Conservation (phyloP, 148 eudicot species). For the Nyssa sinensis region DNA sequence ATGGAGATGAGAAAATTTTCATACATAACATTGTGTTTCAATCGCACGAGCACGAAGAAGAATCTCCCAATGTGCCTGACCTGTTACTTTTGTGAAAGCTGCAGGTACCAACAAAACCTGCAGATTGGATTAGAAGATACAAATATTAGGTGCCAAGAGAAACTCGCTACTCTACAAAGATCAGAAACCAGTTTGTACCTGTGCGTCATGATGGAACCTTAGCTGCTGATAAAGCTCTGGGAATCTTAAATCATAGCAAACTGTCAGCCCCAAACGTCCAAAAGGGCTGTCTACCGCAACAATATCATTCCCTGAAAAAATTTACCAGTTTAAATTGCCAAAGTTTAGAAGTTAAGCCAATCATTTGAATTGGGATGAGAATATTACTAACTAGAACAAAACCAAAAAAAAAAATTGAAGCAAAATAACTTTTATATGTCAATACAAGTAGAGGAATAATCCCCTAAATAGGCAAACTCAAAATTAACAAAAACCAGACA, state of each 20-base stretch:
- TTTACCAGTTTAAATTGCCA: slow-evolving; percentile 5
- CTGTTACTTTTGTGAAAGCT: slow-evolving; percentile 86
- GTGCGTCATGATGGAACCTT: slow-evolving; percentile 64
- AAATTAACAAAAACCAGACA: background rate
- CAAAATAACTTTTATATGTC: background rate
- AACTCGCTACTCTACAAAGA: background rate
- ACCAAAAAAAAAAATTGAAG: background rate
- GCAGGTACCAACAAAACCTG: slow-evolving; percentile 89
- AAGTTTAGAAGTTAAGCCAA: background rate
- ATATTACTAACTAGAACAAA: background rate
- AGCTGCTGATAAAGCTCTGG: slow-evolving; percentile 83
- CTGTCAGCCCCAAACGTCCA: slow-evolving; percentile 83
- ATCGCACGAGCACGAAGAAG: slow-evolving; percentile 75
- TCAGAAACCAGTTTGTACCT: slow-evolving; percentile 36
- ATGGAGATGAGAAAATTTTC: slow-evolving; percentile 13
- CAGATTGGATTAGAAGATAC: slow-evolving; percentile 2
- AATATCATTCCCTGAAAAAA: slow-evolving; percentile 61
- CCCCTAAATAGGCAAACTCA: background rate
- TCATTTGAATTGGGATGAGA: background rate
- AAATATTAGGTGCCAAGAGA: background rate
- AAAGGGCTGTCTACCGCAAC: slow-evolving; percentile 76
- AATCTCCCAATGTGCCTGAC: slow-evolving; percentile 89
- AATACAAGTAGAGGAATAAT: background rate
- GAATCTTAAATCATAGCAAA: slow-evolving; percentile 92
- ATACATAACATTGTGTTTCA: slow-evolving; percentile 82